Conservation (phyloP, 23 red algal genomes). For the Gracilariopsis chorda region DNA sequence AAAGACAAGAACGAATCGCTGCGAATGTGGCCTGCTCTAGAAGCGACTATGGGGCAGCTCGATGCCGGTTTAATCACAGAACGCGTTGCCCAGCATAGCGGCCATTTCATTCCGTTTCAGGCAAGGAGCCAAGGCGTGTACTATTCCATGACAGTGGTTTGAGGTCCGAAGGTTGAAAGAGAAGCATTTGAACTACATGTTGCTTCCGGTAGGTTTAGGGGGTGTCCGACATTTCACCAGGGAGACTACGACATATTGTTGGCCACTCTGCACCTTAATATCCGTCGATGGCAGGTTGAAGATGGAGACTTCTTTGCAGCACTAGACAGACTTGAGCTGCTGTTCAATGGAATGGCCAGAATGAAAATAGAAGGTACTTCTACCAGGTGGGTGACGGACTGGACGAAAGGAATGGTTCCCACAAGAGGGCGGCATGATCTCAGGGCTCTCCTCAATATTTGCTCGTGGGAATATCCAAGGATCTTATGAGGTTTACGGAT, state of each 20-base stretch:
- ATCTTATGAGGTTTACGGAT: neutral
- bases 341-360: neutral
- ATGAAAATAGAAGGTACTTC: neutral
- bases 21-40: neutral
- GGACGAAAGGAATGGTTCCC: neutral
- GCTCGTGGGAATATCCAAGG: neutral
- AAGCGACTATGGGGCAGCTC: neutral
- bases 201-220: neutral
- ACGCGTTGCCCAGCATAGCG: neutral
- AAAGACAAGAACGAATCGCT: neutral
- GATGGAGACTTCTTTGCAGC: neutral
- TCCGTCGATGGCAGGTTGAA: neutral
- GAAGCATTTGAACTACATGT: neutral
- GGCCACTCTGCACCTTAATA: too few relatives aligned
- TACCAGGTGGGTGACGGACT: neutral
- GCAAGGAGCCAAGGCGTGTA: neutral
- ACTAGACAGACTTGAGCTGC: neutral
- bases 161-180: neutral
- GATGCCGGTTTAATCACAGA: neutral
- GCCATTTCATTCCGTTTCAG: neutral
- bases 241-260: neutral
- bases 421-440: neutral
- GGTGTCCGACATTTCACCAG: neutral
- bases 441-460: neutral
- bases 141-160: neutral